A percentile compares a stretch with the other conserved stretches of the same genome.
These are phyloP conservation scores for Aspergillus clavatus DNA, from an alignment of 2,329 filamentous ascomycete genomes.

Conservation along the genomic window DNA sequence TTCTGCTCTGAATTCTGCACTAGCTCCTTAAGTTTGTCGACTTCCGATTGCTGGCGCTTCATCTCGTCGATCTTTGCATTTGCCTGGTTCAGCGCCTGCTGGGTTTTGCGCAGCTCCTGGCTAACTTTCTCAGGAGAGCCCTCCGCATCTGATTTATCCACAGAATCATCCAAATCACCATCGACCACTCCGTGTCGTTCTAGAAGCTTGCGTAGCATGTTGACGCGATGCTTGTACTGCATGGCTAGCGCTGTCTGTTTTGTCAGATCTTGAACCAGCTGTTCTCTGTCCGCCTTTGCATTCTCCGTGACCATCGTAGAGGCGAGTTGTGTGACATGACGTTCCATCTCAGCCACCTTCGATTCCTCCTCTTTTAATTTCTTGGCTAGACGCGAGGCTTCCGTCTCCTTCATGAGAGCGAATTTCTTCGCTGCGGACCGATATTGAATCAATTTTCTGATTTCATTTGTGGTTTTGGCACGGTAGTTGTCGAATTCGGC, in stretches of 20 bases:
- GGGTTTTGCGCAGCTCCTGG: constrained; percentile 28
- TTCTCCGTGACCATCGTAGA: constrained; percentile 34
- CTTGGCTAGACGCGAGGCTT: constrained; percentile 49
- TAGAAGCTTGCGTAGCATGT: constrained; percentile 32
- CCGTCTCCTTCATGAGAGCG: constrained; percentile 55
- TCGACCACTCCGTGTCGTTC: constrained; percentile 39
- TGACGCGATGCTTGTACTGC: constrained; percentile 42
- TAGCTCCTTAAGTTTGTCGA: constrained; percentile 32
- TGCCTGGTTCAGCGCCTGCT: constrained; percentile 33
- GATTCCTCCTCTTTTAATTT: constrained; percentile 50
- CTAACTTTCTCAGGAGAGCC: constrained; percentile 13
- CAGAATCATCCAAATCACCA: constrained; percentile 17
- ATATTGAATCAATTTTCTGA: constrained; percentile 57
- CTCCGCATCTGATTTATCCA: constrained; percentile 19
- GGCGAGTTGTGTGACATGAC: constrained; percentile 39
- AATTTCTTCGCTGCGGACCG: constrained; percentile 56
- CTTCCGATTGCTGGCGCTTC: constrained; percentile 28
- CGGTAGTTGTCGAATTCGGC: constrained; percentile 56
- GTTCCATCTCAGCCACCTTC: constrained; percentile 43
- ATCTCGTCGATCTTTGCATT: constrained; percentile 33
- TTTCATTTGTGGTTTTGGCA: constrained; percentile 53
- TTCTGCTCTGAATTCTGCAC: constrained; percentile 39
- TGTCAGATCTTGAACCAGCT: constrained; percentile 39
- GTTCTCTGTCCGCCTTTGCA: constrained; percentile 33
- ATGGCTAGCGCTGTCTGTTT: constrained; percentile 43